Percentiles rank a stretch among this genome's conserved stretches.
phyloP scores from a whole-genome alignment of 2,329 filamentous ascomycete genomes.

The Dryadomyces sulphureus region DNA sequence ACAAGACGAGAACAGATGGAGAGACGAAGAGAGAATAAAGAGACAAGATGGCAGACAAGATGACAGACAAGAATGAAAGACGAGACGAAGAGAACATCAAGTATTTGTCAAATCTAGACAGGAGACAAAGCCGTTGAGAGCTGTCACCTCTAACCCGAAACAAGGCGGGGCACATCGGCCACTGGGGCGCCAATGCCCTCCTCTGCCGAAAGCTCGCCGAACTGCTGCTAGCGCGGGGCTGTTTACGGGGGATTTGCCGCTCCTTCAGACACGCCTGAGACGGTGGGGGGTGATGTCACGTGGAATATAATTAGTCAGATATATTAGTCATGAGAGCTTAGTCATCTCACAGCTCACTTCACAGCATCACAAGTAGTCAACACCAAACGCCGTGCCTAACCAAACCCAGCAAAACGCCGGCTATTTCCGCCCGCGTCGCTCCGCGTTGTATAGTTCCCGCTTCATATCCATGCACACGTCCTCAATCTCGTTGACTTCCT shows the following conservation, averaged over 20 bases:
- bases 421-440: conserved; percentile 36
- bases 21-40: background rate
- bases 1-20: background rate
- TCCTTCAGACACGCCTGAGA: background rate
- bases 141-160: background rate
- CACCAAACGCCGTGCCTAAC: background rate
- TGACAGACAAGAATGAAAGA: background rate
- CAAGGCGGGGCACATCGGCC: conserved; percentile 1
- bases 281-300: too few species aligned
- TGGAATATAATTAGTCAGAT: too few species aligned
- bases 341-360: too few species aligned
- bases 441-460: conserved; percentile 57
- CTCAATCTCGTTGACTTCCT: conserved; percentile 57
- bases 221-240: background rate
- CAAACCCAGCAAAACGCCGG: background rate
- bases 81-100: too few species aligned
- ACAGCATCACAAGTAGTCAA: too few species aligned
- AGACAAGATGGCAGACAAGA: background rate
- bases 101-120: background rate
- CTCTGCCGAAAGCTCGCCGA: background rate
- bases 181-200: background rate
- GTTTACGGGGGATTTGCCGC: background rate
- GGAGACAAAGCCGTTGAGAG: too few species aligned
- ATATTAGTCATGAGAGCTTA: too few species aligned
- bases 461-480: conserved; percentile 69